These are phyloP conservation scores for Chrysoporthe deuterocubensis DNA, from an alignment of 2,329 filamentous ascomycete species.

Conservation along the genomic window DNA sequence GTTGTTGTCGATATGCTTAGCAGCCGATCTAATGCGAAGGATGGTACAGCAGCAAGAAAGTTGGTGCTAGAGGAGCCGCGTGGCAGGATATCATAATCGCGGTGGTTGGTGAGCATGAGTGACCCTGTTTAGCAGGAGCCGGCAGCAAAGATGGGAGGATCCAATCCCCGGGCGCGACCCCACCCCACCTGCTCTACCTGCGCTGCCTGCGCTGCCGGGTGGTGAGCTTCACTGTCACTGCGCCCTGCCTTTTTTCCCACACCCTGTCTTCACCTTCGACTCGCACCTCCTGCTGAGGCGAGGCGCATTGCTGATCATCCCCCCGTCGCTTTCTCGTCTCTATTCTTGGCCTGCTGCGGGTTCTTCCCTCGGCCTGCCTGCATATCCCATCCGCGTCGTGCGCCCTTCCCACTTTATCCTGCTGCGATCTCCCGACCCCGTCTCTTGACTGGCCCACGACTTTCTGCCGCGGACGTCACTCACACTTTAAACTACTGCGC, in stretches of 20 bases:
- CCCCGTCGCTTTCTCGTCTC: conserved; percentile 8
- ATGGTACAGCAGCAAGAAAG: conserved; percentile 5
- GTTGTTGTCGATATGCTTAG: neutral
- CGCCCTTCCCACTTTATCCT: neutral
- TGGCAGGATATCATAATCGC: conserved; percentile 1
- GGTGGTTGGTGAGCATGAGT: conserved; percentile 11
- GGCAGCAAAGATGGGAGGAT: neutral
- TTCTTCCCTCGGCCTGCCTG: conserved; percentile 10
- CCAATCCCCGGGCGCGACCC: neutral
- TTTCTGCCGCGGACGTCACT: neutral
- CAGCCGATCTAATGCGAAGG: neutral
- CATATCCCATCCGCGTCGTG: neutral
- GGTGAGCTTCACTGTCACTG: conserved; percentile 1
- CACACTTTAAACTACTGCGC: neutral
- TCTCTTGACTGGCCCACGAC: neutral
- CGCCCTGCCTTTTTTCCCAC: conserved; percentile 11
- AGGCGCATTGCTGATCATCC: conserved; percentile 5
- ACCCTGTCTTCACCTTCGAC: neutral
- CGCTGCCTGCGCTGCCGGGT: neutral
- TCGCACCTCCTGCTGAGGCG: neutral
- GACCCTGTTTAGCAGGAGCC: neutral
- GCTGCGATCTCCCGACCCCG: neutral
- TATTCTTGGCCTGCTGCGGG: neutral
- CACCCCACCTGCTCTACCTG: neutral
- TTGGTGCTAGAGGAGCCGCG: neutral